Evolutionary conservation across 345 rosid species (phyloP), one percentile per base, ranked within the genome.

Genomic region (Mallotus nudiflorus): DNA sequence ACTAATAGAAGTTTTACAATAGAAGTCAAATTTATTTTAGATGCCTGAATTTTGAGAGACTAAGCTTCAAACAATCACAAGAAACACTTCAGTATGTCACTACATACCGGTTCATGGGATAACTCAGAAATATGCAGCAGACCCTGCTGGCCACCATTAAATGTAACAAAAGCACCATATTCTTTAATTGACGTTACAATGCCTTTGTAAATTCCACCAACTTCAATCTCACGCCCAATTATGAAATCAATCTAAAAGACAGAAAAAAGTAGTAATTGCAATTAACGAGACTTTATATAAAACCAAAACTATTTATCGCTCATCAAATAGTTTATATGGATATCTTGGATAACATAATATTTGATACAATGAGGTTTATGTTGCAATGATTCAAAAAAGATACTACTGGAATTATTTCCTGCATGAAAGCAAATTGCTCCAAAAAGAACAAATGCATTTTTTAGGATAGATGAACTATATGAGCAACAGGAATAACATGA

Each of bases 121-220:
- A 95, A 73, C 85, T 95, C 99, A 40, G 99, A 92, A 75, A 95
- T 77, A 77, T 95, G 97, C 53, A 95, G 87, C 78, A 95, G 76
- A 66, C 97, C 99, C 69, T 86, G 91, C 69, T 95, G 97, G 62
- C 99, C 97, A 73, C 99, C 99, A 81, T 81, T 90, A 58, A 95
- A 95, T 85, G 92, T 97, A 78, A 95, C 91, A 72, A 95, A 92
- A 53, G 99, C 99, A 61, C 99, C 99, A 59, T 95, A 95, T 80
- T 95, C 97, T 84, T 95, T 95, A 29, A 95, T 72, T 51, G 99
- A 90, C 70, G 88, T 79, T 71, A 95, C 93, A 56, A 87, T 78
- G 63, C 99, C 99, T 85, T 86, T 90, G 80, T 92, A 95, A 58
- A 85, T 70, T 10, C 92, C 92, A 67, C 97, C 97, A 70, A 90